phyloP scores from a whole-genome alignment of 805 yeast genomes.

The Yarrowia phangngaensis region DNA sequence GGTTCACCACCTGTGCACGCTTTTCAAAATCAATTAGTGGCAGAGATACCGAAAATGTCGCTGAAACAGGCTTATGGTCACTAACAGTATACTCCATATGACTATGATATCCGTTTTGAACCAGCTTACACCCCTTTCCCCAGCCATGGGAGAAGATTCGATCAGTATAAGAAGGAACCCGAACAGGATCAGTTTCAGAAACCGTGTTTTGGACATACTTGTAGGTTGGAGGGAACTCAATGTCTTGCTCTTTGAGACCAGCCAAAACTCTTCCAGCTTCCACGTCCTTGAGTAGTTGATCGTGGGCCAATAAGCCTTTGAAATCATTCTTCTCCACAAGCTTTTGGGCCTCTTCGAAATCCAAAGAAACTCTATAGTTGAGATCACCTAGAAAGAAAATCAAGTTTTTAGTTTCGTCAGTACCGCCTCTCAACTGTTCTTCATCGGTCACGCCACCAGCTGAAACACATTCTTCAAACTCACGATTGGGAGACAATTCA shows the following conservation, averaged over 20 bases:
- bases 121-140: slow-evolving; percentile 27
- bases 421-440: neutral
- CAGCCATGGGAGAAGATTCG: slow-evolving; percentile 40
- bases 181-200: slow-evolving; percentile 32
- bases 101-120: slow-evolving; percentile 34
- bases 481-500: slow-evolving; percentile 13
- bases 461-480: neutral
- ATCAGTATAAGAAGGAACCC: slow-evolving; percentile 60
- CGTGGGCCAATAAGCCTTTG: slow-evolving; percentile 43
- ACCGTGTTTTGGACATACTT: slow-evolving; percentile 40
- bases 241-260: slow-evolving; percentile 48
- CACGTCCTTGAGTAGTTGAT: slow-evolving; percentile 44
- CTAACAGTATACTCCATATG: slow-evolving; percentile 41
- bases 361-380: slow-evolving; percentile 47
- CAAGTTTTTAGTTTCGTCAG: too few species aligned
- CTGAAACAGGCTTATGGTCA: slow-evolving; percentile 56
- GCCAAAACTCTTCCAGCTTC: slow-evolving; percentile 41
- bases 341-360: slow-evolving; percentile 37
- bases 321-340: slow-evolving; percentile 38
- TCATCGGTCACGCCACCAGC: neutral
- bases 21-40: slow-evolving; percentile 42
- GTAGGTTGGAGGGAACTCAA: slow-evolving; percentile 54
- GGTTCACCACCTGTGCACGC: slow-evolving; percentile 40
- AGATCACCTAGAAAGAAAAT: slow-evolving; percentile 52
- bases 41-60: slow-evolving; percentile 39